A percentile compares a stretch with the other conserved stretches of the same genome.
Conservation (phyloP, 345 rosid genomes). For the Dipteronia dyeriana region DNA sequence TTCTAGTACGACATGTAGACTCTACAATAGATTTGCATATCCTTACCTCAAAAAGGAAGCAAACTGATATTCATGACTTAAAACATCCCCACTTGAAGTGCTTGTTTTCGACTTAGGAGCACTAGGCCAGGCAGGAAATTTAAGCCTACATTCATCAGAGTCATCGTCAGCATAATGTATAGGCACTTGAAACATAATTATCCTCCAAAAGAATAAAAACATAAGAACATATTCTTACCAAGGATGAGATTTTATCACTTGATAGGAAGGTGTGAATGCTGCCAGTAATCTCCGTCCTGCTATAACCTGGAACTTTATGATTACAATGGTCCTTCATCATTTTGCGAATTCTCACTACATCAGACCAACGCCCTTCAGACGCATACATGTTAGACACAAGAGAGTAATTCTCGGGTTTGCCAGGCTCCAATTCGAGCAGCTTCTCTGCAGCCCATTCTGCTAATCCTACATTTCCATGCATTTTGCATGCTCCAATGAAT, state of each 20-base stretch:
- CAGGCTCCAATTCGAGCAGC: slow-evolving; percentile 59
- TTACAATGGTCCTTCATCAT: slow-evolving; percentile 49
- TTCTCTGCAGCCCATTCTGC: slow-evolving; percentile 54
- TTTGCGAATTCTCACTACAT: slow-evolving; percentile 47
- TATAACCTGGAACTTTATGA: slow-evolving; percentile 61
- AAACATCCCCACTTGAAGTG: slow-evolving; percentile 1
- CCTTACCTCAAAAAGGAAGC: background rate
- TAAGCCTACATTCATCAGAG: slow-evolving; percentile 11
- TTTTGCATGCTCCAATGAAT: slow-evolving; percentile 62
- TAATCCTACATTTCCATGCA: slow-evolving; percentile 42
- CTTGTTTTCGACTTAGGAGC: background rate
- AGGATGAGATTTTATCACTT: slow-evolving; percentile 32
- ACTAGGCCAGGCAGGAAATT: background rate
- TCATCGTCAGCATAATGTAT: background rate
- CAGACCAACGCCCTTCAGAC: slow-evolving; percentile 61
- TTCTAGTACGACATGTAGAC: background rate
- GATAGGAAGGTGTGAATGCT: slow-evolving; percentile 24
- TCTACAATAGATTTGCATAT: background rate
- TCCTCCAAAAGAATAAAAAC: slow-evolving; percentile 18
- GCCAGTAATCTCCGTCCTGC: slow-evolving; percentile 47
- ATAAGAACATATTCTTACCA: slow-evolving; percentile 11
- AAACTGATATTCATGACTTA: background rate
- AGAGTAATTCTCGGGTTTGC: slow-evolving; percentile 55
- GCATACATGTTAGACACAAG: slow-evolving; percentile 59
- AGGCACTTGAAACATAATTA: background rate